Evolutionary conservation across 768 basidiomycete genomes (phyloP), one percentile per base, ranked within the genome.

Genomic region (Agaricus blazei): DNA sequence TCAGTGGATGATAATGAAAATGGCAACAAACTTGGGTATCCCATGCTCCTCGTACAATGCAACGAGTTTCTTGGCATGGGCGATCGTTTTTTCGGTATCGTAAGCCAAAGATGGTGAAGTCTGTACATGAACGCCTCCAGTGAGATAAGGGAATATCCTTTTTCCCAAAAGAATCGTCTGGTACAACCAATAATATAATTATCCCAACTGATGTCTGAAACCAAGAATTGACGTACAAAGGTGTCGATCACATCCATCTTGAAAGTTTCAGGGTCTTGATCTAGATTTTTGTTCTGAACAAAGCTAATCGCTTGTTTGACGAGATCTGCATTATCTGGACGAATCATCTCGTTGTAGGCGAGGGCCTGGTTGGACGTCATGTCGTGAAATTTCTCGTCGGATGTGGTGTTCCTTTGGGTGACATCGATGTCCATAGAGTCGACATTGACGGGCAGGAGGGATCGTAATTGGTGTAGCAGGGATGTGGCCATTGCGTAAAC

Each of bases 351-450:
- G 34, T 61, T 59, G 60, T 71, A 67, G 9, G 72, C 72, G 55
- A 79, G 73, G 15, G 73, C 76, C 60, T 79, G 77, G 53, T 79
- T 80, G 9, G 77, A 79, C 29, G 76, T 79, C 76, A 78, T 79
- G 60, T 78, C 73, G 51, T 60, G 64, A 67, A 79, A 78, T 41
- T 56, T 57, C 23, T 59, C 62, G 12, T 48, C 29, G 11, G 45
- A 48, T 38, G 52, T 51, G 23, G 68, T 66, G 59, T 76, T 68
- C 6, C 68, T 63, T 27, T 62, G 60, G 1, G 77, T 72, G 34
- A 72, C 71, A 28, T 57, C 65, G 23, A 72, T 71, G 58, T 77
- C 75, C 77, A 80, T 79, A 19, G 76, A 76, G 63, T 79, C 77
- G 57, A 79, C 69, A 67, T 79, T 75, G 61, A 81, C 63, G 42